Evolutionary conservation across 2,329 filamentous ascomycete species (phyloP), one percentile per base, ranked within the genome.

Genomic region (Parastagonospora nodorum): DNA sequence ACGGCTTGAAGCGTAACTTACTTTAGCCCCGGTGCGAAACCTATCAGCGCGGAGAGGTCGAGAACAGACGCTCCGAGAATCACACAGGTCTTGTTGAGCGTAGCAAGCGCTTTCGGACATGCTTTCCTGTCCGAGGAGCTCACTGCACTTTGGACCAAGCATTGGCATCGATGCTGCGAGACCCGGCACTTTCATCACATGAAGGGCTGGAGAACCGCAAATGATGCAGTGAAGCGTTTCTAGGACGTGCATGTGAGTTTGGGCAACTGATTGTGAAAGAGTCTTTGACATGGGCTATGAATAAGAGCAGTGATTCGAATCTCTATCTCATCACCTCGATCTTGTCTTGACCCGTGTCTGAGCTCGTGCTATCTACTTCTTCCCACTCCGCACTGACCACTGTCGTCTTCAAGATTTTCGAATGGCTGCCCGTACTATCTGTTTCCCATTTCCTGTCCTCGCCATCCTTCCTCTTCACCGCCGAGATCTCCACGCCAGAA

Each of bases 371-470:
- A 29, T 61, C 51, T 5, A 59, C 58, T 43, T 72, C 68, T 37
- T 71, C 67, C 68, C 68, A 73, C 37, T 68, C 66, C 5, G 69
- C 63, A 55, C 64, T 69, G 2, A 73, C 62, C 9, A 69, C 68
- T 4, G 68, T 73, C 4, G 69, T 73, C 51, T 71, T 73, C 51
- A 73, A 42, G 28, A 73, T 73, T 51, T 69, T 70, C 2, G 68
- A 63, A 43, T 67, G 62, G 38, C 64, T 71, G 1, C 63, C 68
- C 14, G 58, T 70, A 45, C 68, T 73, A 35, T 66, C 65, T 1
- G 61, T 65, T 35, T 73, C 68, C 68, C 68, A 72, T 43, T 57
- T 67, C 42, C 50, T 64, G 11, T 66, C 59, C 0, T 63, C 60
- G 1, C 32, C 51, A 1, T 46, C n/a, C 4, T 39, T 53, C 14